Evolutionary conservation across 768 basidiomycete species (phyloP), one percentile per base, ranked within the genome.

Genomic region (Leccinum truebloodii): DNA sequence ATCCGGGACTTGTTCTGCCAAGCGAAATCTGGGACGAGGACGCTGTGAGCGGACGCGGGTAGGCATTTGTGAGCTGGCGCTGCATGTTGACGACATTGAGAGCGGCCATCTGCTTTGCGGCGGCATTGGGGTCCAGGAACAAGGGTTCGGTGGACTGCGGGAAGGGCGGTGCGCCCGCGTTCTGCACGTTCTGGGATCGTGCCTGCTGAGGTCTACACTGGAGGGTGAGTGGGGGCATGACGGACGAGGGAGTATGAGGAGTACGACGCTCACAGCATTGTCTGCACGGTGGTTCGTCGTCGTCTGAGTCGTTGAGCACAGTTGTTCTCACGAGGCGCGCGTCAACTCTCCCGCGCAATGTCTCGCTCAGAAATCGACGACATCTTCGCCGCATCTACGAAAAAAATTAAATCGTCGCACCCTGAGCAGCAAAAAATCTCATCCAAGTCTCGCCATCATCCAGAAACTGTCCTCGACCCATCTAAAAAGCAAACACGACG

Each of bases 71-170:
- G 69, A 84, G 82, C 66, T 84, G 80, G 18, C 73, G 71, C 57
- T 71, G 73, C 58, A 68, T 65, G 65, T 80, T 85, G 53, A 80
- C 87, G 57, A 82, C 86, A 67, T 80, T 86, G 65, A 92, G 83
- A 10, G 87, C 87, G 32, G 89, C 88, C 84, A 92, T 89, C 76
- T 93, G 91, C 73, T 92, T 93, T 60, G 87, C 87, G 54, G 81
- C 85, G 50, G 85, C 80, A 54, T 82, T 80, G 60, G 87, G 78
- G 74, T 92, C 88, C 64, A 90, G 79, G 77, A 84, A 83, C 57
- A 77, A 69, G 62, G 78, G 73, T 59, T 79, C 78, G 48, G 41
- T 32, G 44, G 70, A 61, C 63, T 68, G 63, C n/a, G 67, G 18
- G 54, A 67, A 73, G 34, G 66, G 52, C 52, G 58, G 58, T 44